Evolutionary conservation across 805 yeast genomes (phyloP), one percentile per base, ranked within the genome.

Genomic region (Kluyveromyces lactis): DNA sequence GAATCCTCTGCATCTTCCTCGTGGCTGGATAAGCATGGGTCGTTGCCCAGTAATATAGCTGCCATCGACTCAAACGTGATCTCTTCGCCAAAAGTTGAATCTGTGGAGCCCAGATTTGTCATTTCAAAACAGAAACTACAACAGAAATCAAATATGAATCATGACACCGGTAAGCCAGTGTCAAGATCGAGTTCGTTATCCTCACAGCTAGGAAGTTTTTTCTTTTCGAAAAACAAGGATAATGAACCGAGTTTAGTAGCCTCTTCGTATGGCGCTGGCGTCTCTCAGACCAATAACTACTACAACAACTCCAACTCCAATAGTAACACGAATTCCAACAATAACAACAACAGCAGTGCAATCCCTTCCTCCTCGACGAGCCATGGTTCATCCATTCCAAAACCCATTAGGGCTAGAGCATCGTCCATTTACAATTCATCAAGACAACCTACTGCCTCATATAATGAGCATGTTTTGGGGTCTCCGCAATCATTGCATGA

Each of bases 91-190:
- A 73, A 71, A 38, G 82, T 82, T 4, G 66, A 70, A 12, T 71
- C 77, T 24, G 78, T 87, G n/a, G 96, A 86, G 55, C 83, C 94
- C 12, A 70, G 95, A 31, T 86, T 87, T 55, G 77, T 87, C 36
- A 81, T 87, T 29, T 83, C 94, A 9, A 77, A 85, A 51, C 92
- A 81, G 44, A 74, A 83, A 40, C 44, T 61, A 10, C 63, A 60
- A 36, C 59, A 54, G 38, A 47, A 55, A 3, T 48, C 61, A 2
- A 39, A 36, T 35, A 53, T 53, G 33, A 55, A 52, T 49, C 16
- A 49, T 46, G 40, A 37, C 49, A 9, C 36, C 38, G 23, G 38
- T 4, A 43, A 48, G 3, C 48, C 57, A 16, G 41, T 56, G 26
- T 58, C 57, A 15, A 51, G 64, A 38, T 57, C 63, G 6, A 57